Percentiles rank a stretch among this genome's conserved stretches.
Conservation (phyloP, 1,284 basidiomycete genomes). For the Trichosporon coremiiforme region DNA sequence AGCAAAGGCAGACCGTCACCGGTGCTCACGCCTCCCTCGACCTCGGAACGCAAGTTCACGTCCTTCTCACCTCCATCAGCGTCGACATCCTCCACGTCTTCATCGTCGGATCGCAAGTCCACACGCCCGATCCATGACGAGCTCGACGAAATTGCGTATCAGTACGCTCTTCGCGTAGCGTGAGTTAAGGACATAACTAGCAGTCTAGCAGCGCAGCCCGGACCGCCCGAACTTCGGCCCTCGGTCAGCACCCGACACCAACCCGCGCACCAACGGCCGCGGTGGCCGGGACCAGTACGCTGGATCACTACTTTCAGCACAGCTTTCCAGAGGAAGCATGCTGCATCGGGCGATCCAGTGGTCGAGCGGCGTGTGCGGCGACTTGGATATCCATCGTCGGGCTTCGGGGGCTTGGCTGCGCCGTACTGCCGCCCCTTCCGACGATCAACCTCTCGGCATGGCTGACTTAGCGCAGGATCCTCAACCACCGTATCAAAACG, state of each 20-base stretch:
- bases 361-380: background rate
- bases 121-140: conserved; percentile 35
- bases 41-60: background rate
- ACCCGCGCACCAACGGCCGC: background rate
- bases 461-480: conserved; percentile 15
- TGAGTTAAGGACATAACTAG: conserved; percentile 33
- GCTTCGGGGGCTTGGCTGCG: background rate
- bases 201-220: background rate
- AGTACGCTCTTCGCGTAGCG: conserved; percentile 53
- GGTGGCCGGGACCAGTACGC: background rate
- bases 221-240: background rate
- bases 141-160: conserved; percentile 48
- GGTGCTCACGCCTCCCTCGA: background rate
- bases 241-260: background rate
- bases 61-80: no score
- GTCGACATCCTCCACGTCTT: background rate
- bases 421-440: background rate
- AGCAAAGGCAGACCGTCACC: background rate
- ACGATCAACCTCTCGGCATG: background rate
- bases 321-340: background rate
- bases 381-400: background rate
- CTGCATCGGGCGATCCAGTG: background rate
- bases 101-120: background rate
- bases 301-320: background rate
- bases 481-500: background rate